A percentile compares a stretch with the other conserved stretches of the same genome.
These are phyloP conservation scores for Diaporthe caulivora DNA, from an alignment of 2,329 filamentous ascomycete genomes.

Conservation along the genomic window DNA sequence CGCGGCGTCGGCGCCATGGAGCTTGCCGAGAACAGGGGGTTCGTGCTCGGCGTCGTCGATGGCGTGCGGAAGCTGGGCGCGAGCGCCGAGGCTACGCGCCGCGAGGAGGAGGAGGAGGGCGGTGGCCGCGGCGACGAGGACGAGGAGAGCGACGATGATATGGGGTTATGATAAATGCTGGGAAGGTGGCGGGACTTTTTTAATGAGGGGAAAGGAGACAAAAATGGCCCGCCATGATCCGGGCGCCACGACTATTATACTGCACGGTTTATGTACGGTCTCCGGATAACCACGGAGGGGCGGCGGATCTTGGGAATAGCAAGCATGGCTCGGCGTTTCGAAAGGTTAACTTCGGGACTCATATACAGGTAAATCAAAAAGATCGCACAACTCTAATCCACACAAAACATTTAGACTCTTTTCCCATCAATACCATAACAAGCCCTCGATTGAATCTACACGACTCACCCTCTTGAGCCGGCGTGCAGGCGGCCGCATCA, in stretches of 20 bases:
- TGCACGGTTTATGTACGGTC: slow-evolving; percentile 26
- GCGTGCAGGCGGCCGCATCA: no score
- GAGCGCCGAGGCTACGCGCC: slow-evolving; percentile 80
- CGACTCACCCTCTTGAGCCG: background rate
- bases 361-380: slow-evolving; percentile 33
- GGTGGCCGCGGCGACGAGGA: slow-evolving; percentile 72
- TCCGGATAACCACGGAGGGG: background rate
- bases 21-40: slow-evolving; percentile 85
- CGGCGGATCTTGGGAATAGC: slow-evolving; percentile 10
- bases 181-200: no score
- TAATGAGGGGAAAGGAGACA: no score
- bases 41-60: slow-evolving; percentile 88
- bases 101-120: slow-evolving; percentile 80
- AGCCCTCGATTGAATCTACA: no score
- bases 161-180: slow-evolving; percentile 51
- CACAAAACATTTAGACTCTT: background rate
- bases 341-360: slow-evolving; percentile 26
- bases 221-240: background rate
- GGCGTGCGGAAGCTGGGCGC: slow-evolving; percentile 86
- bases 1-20: slow-evolving; percentile 92
- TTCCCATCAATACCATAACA: background rate
- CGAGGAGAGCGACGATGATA: slow-evolving; percentile 67
- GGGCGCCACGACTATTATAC: slow-evolving; percentile 25
- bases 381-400: slow-evolving; percentile 1
- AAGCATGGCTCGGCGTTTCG: slow-evolving; percentile 39